Conservation (phyloP, 2,329 filamentous ascomycete genomes). For the Lecanosticta acicola region DNA sequence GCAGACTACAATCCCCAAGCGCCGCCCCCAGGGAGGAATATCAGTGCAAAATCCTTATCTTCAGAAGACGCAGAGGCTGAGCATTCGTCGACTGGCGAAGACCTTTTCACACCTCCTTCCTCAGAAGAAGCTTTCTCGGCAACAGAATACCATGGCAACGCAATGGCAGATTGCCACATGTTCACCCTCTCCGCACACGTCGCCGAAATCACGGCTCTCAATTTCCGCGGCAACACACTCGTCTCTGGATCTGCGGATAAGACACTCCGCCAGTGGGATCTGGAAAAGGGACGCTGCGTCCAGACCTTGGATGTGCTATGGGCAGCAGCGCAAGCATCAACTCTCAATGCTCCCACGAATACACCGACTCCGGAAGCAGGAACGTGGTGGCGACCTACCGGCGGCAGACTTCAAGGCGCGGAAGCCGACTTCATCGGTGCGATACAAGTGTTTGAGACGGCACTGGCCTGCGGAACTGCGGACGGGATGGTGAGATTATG, state of each 20-base stretch:
- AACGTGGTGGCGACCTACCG: slow-evolving; percentile 66
- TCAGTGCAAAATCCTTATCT: slow-evolving; percentile 36
- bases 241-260: slow-evolving; percentile 97
- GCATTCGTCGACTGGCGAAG: slow-evolving; percentile 19
- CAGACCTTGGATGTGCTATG: slow-evolving; percentile 97
- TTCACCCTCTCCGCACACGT: slow-evolving; percentile 85
- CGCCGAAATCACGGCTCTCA: slow-evolving; percentile 86
- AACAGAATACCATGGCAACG: slow-evolving; percentile 63
- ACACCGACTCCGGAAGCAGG: slow-evolving; percentile 15
- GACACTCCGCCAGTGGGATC: slow-evolving; percentile 94
- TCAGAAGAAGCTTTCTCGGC: slow-evolving; percentile 14
- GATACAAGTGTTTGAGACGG: slow-evolving; percentile 91
- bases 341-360: slow-evolving; percentile 47
- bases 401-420: slow-evolving; percentile 51
- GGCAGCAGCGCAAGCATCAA: slow-evolving; percentile 76
- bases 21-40: slow-evolving; percentile 44
- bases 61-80: slow-evolving; percentile 45
- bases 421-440: slow-evolving; percentile 90
- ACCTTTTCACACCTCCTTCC: slow-evolving; percentile 26
- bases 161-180: slow-evolving; percentile 84
- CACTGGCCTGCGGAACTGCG: slow-evolving; percentile 89
- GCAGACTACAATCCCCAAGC: slow-evolving; percentile 69
- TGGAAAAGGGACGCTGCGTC: slow-evolving; percentile 93
- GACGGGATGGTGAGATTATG: slow-evolving; percentile 96
- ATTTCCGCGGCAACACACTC: slow-evolving; percentile 82